Conservation (phyloP, 2,329 filamentous ascomycete species). For the Gremmenia infestans region DNA sequence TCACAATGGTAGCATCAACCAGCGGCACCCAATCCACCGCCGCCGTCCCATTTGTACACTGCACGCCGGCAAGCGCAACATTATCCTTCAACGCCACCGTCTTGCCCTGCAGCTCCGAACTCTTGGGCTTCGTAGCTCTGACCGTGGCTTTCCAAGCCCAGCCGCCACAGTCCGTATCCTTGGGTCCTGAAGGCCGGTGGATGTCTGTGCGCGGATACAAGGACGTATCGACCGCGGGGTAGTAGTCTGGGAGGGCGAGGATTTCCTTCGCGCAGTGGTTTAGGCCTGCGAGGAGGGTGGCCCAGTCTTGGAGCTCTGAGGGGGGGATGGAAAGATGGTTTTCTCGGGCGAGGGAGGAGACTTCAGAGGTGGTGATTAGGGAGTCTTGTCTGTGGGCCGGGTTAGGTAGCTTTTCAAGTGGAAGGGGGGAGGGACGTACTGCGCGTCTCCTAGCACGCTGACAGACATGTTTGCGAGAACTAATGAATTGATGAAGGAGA, state of each 20-base stretch:
- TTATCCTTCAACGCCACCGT: conserved; percentile 24
- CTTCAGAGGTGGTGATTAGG: conserved; percentile 15
- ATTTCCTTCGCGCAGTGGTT: conserved; percentile 23
- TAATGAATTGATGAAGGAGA: background rate
- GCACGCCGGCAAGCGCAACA: conserved; percentile 20
- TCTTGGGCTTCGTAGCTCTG: conserved; percentile 27
- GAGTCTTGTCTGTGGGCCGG: conserved; percentile 19
- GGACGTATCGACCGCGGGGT: conserved; percentile 13
- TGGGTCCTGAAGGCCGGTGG: conserved; percentile 13
- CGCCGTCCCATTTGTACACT: conserved; percentile 23
- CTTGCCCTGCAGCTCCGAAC: conserved; percentile 12
- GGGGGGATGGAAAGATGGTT: conserved; percentile 17
- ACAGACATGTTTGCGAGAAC: conserved; percentile 10
- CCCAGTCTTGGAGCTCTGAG: conserved; percentile 16
- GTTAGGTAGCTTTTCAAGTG: background rate
- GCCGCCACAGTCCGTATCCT: conserved; percentile 18
- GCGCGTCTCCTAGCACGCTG: conserved; percentile 13
- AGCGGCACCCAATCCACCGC: conserved; percentile 20
- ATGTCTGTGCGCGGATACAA: conserved; percentile 24
- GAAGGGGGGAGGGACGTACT: conserved; percentile 8
- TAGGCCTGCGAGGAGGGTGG: conserved; percentile 17
- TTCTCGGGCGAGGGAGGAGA: conserved; percentile 11
- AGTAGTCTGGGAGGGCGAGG: conserved; percentile 20
- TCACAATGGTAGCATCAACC: conserved; percentile 22
- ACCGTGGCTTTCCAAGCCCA: conserved; percentile 44